A percentile compares a stretch with the other conserved stretches of the same genome.
These are phyloP conservation scores for Wickerhamia fluorescens DNA, from an alignment of 805 yeast species.

Conservation along the genomic window DNA sequence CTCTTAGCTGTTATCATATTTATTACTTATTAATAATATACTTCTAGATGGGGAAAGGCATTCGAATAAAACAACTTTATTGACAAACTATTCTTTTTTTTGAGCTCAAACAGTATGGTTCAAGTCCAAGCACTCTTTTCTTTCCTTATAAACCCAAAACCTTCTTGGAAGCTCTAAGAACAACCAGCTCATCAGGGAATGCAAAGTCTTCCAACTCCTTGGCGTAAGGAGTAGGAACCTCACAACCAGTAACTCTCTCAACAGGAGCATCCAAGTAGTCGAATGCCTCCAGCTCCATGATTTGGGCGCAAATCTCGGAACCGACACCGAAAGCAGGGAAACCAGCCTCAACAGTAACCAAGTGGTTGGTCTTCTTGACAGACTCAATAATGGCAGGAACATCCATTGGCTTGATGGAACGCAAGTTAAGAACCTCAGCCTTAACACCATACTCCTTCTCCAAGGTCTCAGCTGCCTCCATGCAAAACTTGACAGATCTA, in stretches of 20 bases:
- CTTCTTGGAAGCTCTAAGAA: constrained; percentile 79
- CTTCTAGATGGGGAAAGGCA: no score
- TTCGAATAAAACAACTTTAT: no score
- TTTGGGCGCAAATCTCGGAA: constrained; percentile 93
- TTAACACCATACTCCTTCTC: constrained; percentile 79
- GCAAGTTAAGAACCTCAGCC: constrained; percentile 91
- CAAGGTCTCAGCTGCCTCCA: constrained; percentile 85
- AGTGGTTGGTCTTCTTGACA: constrained; percentile 94
- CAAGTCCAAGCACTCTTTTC: no score
- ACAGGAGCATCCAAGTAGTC: constrained; percentile 98
- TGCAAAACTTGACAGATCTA: constrained; percentile 78
- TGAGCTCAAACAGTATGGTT: no score
- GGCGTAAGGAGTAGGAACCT: constrained; percentile 99
- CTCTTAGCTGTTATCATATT: no score
- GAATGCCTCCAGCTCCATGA: constrained; percentile 97
- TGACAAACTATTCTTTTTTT: no score
- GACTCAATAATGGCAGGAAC: constrained; percentile 76
- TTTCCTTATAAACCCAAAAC: constrained; percentile 61
- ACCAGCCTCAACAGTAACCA: constrained; percentile 93
- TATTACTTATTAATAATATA: no score
- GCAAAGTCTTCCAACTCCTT: constrained; percentile 94
- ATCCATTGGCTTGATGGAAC: constrained; percentile 96
- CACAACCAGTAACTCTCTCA: constrained; percentile 98
- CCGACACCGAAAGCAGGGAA: constrained; percentile 99
- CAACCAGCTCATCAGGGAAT: constrained; percentile 93